phyloP scores from a whole-genome alignment of 352 stramenopile genomes.

The Phytophthora sp. region DNA sequence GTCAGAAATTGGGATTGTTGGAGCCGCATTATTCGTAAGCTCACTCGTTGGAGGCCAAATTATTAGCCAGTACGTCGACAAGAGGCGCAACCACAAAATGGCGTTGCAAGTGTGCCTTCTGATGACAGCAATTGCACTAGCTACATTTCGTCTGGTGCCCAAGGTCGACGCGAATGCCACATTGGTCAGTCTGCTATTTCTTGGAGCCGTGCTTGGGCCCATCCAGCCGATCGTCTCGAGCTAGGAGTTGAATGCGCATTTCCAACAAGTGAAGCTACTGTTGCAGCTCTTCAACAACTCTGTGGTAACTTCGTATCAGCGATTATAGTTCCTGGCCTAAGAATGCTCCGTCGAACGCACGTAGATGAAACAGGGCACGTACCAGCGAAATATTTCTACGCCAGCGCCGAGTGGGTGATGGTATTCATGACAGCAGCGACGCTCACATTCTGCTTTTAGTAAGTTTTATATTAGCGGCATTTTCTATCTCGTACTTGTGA shows the following conservation, averaged over 20 bases:
- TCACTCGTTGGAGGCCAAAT: slow-evolving; percentile 65
- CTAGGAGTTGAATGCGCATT: slow-evolving; percentile 73
- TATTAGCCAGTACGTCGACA: slow-evolving; percentile 66
- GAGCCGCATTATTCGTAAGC: slow-evolving; percentile 73
- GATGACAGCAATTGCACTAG: slow-evolving; percentile 39
- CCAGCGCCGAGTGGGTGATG: slow-evolving; percentile 61
- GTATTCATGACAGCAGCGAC: slow-evolving; percentile 45
- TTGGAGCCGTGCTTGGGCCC: slow-evolving; percentile 63
- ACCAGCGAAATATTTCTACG: slow-evolving; percentile 47
- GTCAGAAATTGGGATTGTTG: slow-evolving; percentile 63
- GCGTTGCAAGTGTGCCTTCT: slow-evolving; percentile 57
- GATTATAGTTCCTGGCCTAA: slow-evolving; percentile 54
- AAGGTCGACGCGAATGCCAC: slow-evolving; percentile 34
- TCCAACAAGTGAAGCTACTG: slow-evolving; percentile 71
- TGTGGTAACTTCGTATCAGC: slow-evolving; percentile 75
- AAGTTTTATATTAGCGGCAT: slow-evolving; percentile 10
- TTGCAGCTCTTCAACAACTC: slow-evolving; percentile 77
- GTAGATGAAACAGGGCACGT: slow-evolving; percentile 38
- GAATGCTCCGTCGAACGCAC: slow-evolving; percentile 43
- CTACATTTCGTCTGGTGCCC: slow-evolving; percentile 48
- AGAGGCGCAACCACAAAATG: slow-evolving; percentile 52
- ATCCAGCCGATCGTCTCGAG: slow-evolving; percentile 72
- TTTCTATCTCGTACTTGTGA: neutral
- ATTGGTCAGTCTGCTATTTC: slow-evolving; percentile 43
- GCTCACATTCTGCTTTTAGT: slow-evolving; percentile 64